phyloP scores from a whole-genome alignment of 768 basidiomycete species.

The Pleurotus ostreatus region DNA sequence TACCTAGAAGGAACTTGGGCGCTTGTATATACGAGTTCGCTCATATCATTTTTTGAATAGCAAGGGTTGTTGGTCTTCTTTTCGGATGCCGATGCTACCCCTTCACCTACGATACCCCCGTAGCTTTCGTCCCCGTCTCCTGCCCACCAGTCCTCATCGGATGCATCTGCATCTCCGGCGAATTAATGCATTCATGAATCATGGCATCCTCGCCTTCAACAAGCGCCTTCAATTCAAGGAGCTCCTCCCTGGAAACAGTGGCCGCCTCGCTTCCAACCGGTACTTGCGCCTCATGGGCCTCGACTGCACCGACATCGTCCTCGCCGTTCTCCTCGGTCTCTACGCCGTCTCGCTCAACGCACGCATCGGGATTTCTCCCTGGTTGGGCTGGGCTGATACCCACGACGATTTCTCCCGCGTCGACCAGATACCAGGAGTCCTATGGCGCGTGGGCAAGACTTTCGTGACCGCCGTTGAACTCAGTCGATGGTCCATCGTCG shows the following conservation, averaged over 20 bases:
- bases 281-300: constrained; percentile 59
- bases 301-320: constrained; percentile 40
- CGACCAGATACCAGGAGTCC: constrained; percentile 31
- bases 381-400: constrained; percentile 46
- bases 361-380: constrained; percentile 29
- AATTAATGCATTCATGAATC: constrained; percentile 17
- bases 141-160: constrained; percentile 1
- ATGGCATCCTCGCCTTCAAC: constrained; percentile 34
- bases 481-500: constrained; percentile 42
- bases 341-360: constrained; percentile 35
- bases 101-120: constrained; percentile 41
- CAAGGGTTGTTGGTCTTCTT: too few relatives aligned
- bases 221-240: constrained; percentile 38
- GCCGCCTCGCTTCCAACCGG: constrained; percentile 39
- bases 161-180: not conserved
- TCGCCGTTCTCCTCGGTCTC: constrained; percentile 40
- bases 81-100: constrained; percentile 38
- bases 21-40: too few relatives aligned
- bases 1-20: too few relatives aligned
- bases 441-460: constrained; percentile 33
- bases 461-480: constrained; percentile 31
- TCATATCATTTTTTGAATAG: too few relatives aligned
- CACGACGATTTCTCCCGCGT: constrained; percentile 47
- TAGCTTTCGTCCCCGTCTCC: not conserved
- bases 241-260: constrained; percentile 29